phyloP scores from a whole-genome alignment of 2,329 filamentous ascomycete species.

The Fusarium clavum region DNA sequence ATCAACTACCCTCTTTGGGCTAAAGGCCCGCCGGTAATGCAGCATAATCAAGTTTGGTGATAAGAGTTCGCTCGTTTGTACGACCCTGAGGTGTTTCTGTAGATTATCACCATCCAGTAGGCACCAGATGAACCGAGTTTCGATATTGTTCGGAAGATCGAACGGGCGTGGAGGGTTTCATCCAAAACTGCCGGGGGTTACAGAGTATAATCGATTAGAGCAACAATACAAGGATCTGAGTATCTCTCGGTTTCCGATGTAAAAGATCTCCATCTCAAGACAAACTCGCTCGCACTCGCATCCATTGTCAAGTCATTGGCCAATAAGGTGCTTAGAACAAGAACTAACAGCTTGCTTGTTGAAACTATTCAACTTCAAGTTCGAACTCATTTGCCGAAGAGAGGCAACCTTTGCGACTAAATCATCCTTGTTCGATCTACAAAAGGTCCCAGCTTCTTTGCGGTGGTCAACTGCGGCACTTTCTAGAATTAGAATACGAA shows the following conservation, averaged over 20 bases:
- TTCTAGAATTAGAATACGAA: constrained; percentile 21
- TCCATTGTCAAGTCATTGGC: background rate
- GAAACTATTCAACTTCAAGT: background rate
- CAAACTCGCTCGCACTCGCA: constrained; percentile 12
- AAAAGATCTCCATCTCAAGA: background rate
- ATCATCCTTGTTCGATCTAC: background rate
- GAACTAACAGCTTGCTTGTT: background rate
- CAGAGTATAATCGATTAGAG: background rate
- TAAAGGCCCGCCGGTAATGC: constrained; percentile 13
- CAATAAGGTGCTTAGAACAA: background rate
- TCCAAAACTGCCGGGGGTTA: constrained; percentile 8
- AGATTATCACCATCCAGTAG: background rate
- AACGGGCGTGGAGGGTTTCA: constrained; percentile 15
- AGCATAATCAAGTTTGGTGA: background rate
- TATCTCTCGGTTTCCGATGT: background rate
- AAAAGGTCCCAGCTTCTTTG: constrained; percentile 13
- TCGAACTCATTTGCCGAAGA: constrained; percentile 3
- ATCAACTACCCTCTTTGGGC: constrained; percentile 15
- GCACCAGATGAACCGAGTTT: too few relatives aligned
- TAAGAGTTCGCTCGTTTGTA: background rate
- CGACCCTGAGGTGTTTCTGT: background rate
- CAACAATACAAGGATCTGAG: background rate
- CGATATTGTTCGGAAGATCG: constrained; percentile 2
- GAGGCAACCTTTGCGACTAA: background rate
- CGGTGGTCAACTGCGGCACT: constrained; percentile 15